Evolutionary conservation across 2,329 filamentous ascomycete genomes (phyloP).

Genomic region (Arthrocladium fulminans): DNA sequence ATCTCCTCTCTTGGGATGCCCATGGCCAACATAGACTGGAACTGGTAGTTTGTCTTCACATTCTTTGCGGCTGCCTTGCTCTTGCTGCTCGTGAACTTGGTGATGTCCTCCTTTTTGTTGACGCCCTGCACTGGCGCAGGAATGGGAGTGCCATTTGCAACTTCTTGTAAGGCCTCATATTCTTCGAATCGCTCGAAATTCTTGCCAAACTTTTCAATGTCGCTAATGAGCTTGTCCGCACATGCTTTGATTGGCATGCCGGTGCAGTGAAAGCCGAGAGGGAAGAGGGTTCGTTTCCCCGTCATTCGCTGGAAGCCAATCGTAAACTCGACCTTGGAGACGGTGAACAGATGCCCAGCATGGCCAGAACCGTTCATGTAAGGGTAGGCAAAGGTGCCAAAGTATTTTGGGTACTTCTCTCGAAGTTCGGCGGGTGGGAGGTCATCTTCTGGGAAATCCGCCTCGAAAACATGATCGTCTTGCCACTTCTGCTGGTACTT

Average conservation of each 20-base stretch:
- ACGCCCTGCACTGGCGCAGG: constrained; percentile 53
- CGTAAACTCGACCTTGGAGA: constrained; percentile 87
- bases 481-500: constrained; percentile 86
- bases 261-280: constrained; percentile 90
- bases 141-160: constrained; percentile 38
- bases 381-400: constrained; percentile 66
- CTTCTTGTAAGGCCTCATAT: constrained; percentile 46
- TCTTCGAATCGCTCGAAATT: constrained; percentile 72
- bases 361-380: constrained; percentile 87
- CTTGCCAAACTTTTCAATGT: constrained; percentile 79
- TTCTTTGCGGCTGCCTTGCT: constrained; percentile 85
- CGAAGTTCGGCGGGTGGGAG: constrained; percentile 67
- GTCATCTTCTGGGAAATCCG: constrained; percentile 70
- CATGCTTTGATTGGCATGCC: constrained; percentile 98
- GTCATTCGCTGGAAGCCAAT: constrained; percentile 82
- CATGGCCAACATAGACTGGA: constrained; percentile 86
- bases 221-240: constrained; percentile 85
- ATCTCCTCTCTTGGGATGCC: constrained; percentile 84
- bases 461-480: constrained; percentile 68
- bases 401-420: constrained; percentile 81
- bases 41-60: constrained; percentile 90
- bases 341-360: constrained; percentile 85
- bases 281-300: constrained; percentile 78
- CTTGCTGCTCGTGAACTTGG: constrained; percentile 89
- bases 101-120: constrained; percentile 65